Evolutionary conservation across 1,284 basidiomycete genomes (phyloP), one percentile per base, ranked within the genome.

Genomic region (Sporisorium scitamineum): DNA sequence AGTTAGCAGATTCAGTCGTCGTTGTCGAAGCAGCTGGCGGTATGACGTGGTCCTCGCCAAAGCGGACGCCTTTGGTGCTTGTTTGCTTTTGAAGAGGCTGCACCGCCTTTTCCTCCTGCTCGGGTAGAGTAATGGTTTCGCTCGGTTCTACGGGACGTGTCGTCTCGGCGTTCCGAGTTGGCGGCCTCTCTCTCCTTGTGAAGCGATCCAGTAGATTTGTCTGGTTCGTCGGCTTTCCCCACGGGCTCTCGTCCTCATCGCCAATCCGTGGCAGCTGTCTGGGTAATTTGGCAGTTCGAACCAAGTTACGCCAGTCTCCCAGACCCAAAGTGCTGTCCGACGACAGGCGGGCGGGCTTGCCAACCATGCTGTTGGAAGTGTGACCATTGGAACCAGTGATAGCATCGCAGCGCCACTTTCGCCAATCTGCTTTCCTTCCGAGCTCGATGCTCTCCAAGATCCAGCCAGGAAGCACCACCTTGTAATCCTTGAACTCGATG

Each of bases 391-490:
- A 58, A 10, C 76, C 76, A 1, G 76, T 71, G 22, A 56, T 67
- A 2, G 68, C 80, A 26, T 76, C 76, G 55, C 72, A 76, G 14
- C 73, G 51, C 66, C 68, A 84, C 66, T 79, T 71, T 20, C 87
- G 87, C 94, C 94, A 96, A 5, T 92, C 90, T 2, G 94, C 88
- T n/a, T 95, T 87, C 10, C 86, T 85, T 0, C 90, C 91, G 9
- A 88, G 88, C 62, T 90, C 87, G 29, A 89, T 89, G 75, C 92
- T 94, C 31, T 94, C 90, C 11, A 92, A 87, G 9, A 99, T 88
- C 94, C 95, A 99, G 65, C 91, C 91, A 0, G 94, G 94, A 37
- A 88, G 88, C 31, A 93, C 94, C 13, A 97, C 91, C 82, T 94
- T 95, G 90, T 96, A 92, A 56, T 91, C 86, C 81, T 92, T 90